Base-by-base conservation (phyloP, 75 land plant genomes). In the Cryptomeria japonica region DNA sequence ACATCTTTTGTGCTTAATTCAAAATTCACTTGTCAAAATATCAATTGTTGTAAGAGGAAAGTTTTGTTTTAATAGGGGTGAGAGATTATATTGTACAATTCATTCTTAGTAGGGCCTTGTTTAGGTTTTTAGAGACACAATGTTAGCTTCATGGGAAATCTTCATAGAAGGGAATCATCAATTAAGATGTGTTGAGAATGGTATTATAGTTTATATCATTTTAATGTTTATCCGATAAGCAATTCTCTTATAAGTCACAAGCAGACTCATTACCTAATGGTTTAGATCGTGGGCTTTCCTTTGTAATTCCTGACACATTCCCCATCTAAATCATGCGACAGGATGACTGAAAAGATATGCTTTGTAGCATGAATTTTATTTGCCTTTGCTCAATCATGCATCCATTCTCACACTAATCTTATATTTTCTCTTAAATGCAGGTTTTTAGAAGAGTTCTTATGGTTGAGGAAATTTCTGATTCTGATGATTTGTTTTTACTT, bases 401-500 rank as follows among this genome's bases (percentile, higher is more conserved):
- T 85, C 32, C 51, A 14, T 56, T 79, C 31, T 42, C 84, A 12
- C 37, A 56, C 58, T 85, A 41, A 80, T 5, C 83, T 41, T 80
- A 44, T 11, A 80, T 41, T 80, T 19, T 10, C 15, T 56, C 14
- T 44, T 34, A 51, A 44, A 31, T 80, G 42, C 92, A 95, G 97
- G 95, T 88, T 32, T 95, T 95, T 91, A 78, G 77, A 85, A 90
- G 88, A 84, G 95, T 93, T 64, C 88, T 96, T 75, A 77, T 79
- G 89, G 87, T 88, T 51, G 88, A 93, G n/a, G 87, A 92, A 46
- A 31, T 96, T 47, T 87, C 87, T 0, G 75, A 87, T 78, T 80
- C 92, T 91, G 96, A 94, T 88, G 93, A 96, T 88, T 96, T 96
- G 87, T 95, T 96, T 84, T 46, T 75, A 38, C 79, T 92, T 88